Base-by-base conservation (phyloP, 345 rosid species). In the Brassica juncea region DNA sequence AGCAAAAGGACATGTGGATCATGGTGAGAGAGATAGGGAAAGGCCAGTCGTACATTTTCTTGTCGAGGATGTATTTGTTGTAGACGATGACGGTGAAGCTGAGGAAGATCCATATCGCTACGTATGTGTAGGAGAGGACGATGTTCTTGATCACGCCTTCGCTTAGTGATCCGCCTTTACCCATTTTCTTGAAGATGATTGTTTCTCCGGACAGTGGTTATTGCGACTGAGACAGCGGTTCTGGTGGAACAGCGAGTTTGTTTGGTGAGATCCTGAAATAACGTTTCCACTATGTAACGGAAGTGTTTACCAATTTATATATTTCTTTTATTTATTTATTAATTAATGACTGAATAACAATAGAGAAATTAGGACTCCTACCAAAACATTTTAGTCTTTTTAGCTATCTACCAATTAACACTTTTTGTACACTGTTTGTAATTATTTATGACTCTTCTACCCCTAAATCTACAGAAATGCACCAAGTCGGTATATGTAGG, bases 61-160 rank as follows among this genome's bases (percentile, higher is more conserved):
- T 54, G 59, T 54, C 59, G 59, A 54, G 59, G 59, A 54, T 54
- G 59, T 54, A 54, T 54, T 54, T 54, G 59, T 54, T 54, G 59
- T 54, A 54, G 59, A 54, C 59, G 59, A 54, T 54, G 23, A 54
- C 59, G 59, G 59, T 54, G 59, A 54, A 54, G 59, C 59, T 54
- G 59, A 54, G 59, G 23, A 54, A 54, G 23, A 54, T 54, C 59
- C 59, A 54, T 54, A 54, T 54, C 9, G 59, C 59, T 54, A 54
- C 59, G 59, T 54, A 54, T 54, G 59, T 54, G 59, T 54, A 54
- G 59, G 59, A 54, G 59, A 54, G 59, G 59, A 54, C 23, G 23
- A 54, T 54, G 59, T 54, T 54, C 59, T 54, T 54, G 59, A 54
- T 54, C 59, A 54, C 59, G 59, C 59, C 59, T 54, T 54, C 59